phyloP scores from a whole-genome alignment of 2,329 filamentous ascomycete species.

The Ceratocystis alfenasii region DNA sequence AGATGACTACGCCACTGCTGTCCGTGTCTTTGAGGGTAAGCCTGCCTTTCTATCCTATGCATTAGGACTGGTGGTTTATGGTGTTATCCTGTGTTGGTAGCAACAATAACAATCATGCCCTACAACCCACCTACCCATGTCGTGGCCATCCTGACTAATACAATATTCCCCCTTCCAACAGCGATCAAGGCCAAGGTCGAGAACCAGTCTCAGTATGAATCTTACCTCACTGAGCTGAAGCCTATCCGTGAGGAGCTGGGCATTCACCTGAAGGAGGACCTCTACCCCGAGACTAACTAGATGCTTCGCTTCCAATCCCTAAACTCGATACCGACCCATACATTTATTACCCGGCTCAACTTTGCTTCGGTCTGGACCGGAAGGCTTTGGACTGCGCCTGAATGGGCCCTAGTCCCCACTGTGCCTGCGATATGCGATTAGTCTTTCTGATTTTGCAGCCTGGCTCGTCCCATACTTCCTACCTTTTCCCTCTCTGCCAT shows the following conservation, averaged over 20 bases:
- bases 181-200: slow-evolving; percentile 99
- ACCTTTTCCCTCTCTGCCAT: neutral
- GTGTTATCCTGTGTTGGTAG: neutral
- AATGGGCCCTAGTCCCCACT: neutral
- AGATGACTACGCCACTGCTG: slow-evolving; percentile 96
- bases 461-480: slow-evolving; percentile 5
- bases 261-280: slow-evolving; percentile 77
- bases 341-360: slow-evolving; percentile 2
- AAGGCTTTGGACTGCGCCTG: slow-evolving; percentile 10
- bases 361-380: slow-evolving; percentile 10
- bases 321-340: slow-evolving; percentile 8
- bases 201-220: slow-evolving; percentile 93
- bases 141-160: neutral
- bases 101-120: neutral
- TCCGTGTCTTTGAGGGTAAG: slow-evolving; percentile 96
- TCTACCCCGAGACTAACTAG: slow-evolving; percentile 61
- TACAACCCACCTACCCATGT: neutral
- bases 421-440: slow-evolving; percentile 11
- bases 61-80: neutral
- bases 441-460: slow-evolving; percentile 14
- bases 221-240: slow-evolving; percentile 91
- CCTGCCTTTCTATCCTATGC: slow-evolving; percentile 2
- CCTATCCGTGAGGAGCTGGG: slow-evolving; percentile 86
- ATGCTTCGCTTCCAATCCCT: slow-evolving; percentile 23
- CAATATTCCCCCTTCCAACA: slow-evolving; percentile 30